Base-by-base conservation (phyloP, 352 stramenopile species). In the Pseudoperonospora humuli region DNA sequence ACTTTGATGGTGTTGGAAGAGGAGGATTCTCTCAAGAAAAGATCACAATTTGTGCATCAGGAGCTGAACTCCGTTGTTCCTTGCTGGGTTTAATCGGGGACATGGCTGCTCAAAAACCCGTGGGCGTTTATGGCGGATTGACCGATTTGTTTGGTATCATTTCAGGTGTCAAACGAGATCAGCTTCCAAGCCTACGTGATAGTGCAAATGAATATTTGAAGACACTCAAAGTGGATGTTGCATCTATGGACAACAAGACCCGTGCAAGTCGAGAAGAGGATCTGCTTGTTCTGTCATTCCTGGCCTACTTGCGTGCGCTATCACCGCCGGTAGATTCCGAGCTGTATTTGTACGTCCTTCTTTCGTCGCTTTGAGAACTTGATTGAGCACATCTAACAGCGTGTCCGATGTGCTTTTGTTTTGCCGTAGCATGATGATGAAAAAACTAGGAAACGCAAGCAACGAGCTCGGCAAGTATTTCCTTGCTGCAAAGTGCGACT, bases 381-480 rank as follows among this genome's bases (percentile, higher is more conserved):
- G 11, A 35, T 41, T 59, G 29, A 8, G 27, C 13, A 27, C 14
- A 38, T n/a, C 38, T 64, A 44, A 67, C 14, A 21, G 26, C 14
- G 20, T 23, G 11, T 7, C 33, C 48, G 17, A 27, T 33, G 34
- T 24, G 33, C 10, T 45, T 21, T 43, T 57, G 33, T 46, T 7
- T 57, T 28, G 48, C 38, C 47, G 24, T 62, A 91, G 79, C 21
- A 45, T 81, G 27, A 44, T 93, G 40, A 87, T 93, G 75, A 93
- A 90, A 49, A 93, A 93, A 34, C 54, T 93, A 0, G 80, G 80
- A n/a, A 93, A 93, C 23, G 69, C 77, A 1, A 86, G 75, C 27
- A 93, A 93, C 43, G 80, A 93, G 46, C 49, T 86, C 1, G 80
- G 77, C 14, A 93, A 93, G 36, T 77, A 78, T 46, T 87, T 66